phyloP scores from a whole-genome alignment of 495 filamentous ascomycete genomes.

The Xylaria cubensis region DNA sequence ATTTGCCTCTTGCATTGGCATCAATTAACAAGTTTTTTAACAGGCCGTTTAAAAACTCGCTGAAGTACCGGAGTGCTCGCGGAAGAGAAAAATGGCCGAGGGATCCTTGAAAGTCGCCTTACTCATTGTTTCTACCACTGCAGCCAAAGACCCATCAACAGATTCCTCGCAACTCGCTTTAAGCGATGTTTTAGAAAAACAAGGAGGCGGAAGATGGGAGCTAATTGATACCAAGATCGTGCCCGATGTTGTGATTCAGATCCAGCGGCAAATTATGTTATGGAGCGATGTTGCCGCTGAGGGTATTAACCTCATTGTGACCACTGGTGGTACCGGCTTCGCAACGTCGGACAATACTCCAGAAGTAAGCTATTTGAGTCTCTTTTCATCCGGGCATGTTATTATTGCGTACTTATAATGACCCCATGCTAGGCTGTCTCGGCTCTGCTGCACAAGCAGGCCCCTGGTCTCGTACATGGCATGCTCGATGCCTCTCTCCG shows the following conservation, averaged over 20 bases:
- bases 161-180: constrained; percentile 73
- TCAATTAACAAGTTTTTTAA: background rate
- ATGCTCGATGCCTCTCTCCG: constrained; percentile 88
- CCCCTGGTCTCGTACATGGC: constrained; percentile 88
- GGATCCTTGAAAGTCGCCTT: constrained; percentile 68
- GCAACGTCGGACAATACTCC: constrained; percentile 87
- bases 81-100: constrained; percentile 13
- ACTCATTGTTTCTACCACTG: constrained; percentile 93
- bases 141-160: constrained; percentile 77
- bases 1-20: background rate
- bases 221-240: constrained; percentile 75
- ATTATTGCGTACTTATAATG: background rate
- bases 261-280: constrained; percentile 71
- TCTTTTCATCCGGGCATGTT: background rate
- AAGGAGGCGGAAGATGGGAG: constrained; percentile 71
- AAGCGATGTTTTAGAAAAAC: constrained; percentile 67
- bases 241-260: constrained; percentile 74
- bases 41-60: background rate
- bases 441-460: constrained; percentile 83
- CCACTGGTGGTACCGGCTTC: constrained; percentile 95
- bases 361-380: constrained; percentile 64
- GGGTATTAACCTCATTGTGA: constrained; percentile 76
- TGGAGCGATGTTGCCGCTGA: constrained; percentile 71
- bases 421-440: constrained; percentile 70
- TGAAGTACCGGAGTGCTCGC: background rate